These are phyloP conservation scores for Rhizopogon parksii DNA, from an alignment of 1,284 basidiomycete genomes.

Conservation along the genomic window DNA sequence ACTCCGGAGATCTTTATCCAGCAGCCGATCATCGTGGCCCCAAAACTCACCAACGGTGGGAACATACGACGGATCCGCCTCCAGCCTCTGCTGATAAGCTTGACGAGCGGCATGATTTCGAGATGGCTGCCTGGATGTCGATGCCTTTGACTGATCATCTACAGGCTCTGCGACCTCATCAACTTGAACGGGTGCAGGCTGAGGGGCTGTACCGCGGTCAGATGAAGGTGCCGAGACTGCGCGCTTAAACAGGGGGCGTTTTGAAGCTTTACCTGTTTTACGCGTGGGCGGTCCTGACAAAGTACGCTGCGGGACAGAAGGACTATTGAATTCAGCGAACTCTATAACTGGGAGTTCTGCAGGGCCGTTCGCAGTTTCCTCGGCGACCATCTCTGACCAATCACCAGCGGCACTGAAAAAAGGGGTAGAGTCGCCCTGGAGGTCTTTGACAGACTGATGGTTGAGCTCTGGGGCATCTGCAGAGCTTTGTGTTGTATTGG, in stretches of 20 bases:
- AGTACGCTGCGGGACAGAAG: constrained; percentile 28
- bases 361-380: constrained; percentile 51
- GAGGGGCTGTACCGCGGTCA: constrained; percentile 20
- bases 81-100: constrained; percentile 70
- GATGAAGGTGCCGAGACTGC: constrained; percentile 23
- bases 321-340: constrained; percentile 58
- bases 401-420: constrained; percentile 48
- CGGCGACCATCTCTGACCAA: constrained; percentile 82
- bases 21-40: constrained; percentile 82
- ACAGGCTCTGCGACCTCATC: constrained; percentile 15
- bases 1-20: constrained; percentile 68
- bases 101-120: constrained; percentile 54
- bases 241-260: constrained; percentile 27
- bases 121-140: constrained; percentile 29
- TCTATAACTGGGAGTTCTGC: constrained; percentile 73
- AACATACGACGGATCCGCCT: constrained; percentile 77
- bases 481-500: constrained; percentile 58
- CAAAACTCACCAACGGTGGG: constrained; percentile 86
- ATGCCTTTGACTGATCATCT: constrained; percentile 29
- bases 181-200: constrained; percentile 19
- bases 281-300: constrained; percentile 26
- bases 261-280: constrained; percentile 33
- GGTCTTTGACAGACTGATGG: constrained; percentile 20
- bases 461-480: constrained; percentile 29
- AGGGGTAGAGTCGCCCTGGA: constrained; percentile 32